phyloP scores from a whole-genome alignment of 2,329 filamentous ascomycete genomes.

The Talaromyces verruculosus region DNA sequence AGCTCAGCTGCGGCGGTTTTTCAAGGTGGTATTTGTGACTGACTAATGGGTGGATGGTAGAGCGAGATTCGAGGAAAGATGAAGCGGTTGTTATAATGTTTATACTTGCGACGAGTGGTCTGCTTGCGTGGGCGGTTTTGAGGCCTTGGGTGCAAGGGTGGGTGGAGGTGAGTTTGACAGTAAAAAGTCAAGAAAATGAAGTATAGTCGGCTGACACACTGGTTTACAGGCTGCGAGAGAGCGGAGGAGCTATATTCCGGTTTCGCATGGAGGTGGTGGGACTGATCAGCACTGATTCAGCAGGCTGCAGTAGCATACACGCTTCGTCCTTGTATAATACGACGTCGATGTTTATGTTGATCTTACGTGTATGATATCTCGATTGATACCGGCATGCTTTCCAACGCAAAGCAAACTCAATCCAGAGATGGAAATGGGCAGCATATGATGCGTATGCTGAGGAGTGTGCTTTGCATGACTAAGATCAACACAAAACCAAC shows the following conservation, averaged over 20 bases:
- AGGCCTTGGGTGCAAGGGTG: constrained; percentile 61
- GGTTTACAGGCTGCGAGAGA: constrained; percentile 46
- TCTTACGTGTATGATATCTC: neutral
- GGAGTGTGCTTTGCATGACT: neutral
- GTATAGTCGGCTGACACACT: constrained; percentile 16
- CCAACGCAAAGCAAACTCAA: neutral
- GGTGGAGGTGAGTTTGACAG: constrained; percentile 47
- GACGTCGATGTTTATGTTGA: neutral
- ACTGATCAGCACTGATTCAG: neutral
- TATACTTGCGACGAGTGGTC: constrained; percentile 61
- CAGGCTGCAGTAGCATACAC: neutral
- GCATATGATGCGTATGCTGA: neutral
- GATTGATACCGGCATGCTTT: neutral
- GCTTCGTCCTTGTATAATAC: neutral
- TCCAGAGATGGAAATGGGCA: neutral
- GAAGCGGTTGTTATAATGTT: constrained; percentile 66
- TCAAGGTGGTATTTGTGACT: neutral
- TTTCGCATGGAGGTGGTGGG: constrained; percentile 32
- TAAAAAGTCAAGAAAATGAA: neutral
- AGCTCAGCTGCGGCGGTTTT: neutral
- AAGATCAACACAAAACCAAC: neutral
- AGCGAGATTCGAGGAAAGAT: constrained; percentile 67
- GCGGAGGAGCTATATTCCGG: constrained; percentile 53
- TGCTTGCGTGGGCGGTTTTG: constrained; percentile 61
- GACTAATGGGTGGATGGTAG: constrained; percentile 34